Base-by-base conservation (phyloP, 805 yeast species). In the Yamadazyma sp. region DNA sequence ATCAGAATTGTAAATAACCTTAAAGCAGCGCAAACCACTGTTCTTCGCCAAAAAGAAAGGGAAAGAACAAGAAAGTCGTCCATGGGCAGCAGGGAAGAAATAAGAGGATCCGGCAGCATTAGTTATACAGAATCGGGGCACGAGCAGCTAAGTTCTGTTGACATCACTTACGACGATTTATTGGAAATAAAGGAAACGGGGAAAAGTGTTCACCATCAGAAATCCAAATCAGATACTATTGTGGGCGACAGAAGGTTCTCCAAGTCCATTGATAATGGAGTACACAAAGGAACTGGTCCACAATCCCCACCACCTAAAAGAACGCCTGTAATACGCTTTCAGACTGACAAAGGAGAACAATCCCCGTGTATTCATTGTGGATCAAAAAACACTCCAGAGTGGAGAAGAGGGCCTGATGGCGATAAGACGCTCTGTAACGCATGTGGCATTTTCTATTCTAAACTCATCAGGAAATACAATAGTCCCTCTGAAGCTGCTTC, bases 381-480 rank as follows among this genome's bases (percentile, higher is more conserved):
- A 0, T 77, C 82, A 2, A 69, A 69, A 19, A 78, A 77, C 32
- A 85, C 95, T 0, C 96, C 96, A 0, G 96, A 90, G 59, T 89
- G 97, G 97, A 72, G 97, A 54, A 70, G 83, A 44, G 97, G 96
- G 0, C 96, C 96, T 1, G 74, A 77, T 40, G 95, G 95, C 0
- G 77, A 81, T 4, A 73, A 87, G 50, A 84, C 91, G 0, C 67
- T 89, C 42, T 89, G 97, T 61, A 89, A 89, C 59, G 96, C 97
- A 0, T 90, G 97, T 63, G 97, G 97, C 0, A 64, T 90, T 32
- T 84, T 80, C 50, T 82, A 74, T 53, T 71, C 83, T 11, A 84
- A 84, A 52, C 53, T 84, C 38, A 62, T 71, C 4, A 80, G 71
- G 47, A 73, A 66, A 42, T 57, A 64, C 42, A 80, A 80, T 1